Percentiles rank a stretch among this genome's conserved stretches.
Conservation (phyloP, 495 filamentous ascomycete species). For the Penicillium samsonianum region DNA sequence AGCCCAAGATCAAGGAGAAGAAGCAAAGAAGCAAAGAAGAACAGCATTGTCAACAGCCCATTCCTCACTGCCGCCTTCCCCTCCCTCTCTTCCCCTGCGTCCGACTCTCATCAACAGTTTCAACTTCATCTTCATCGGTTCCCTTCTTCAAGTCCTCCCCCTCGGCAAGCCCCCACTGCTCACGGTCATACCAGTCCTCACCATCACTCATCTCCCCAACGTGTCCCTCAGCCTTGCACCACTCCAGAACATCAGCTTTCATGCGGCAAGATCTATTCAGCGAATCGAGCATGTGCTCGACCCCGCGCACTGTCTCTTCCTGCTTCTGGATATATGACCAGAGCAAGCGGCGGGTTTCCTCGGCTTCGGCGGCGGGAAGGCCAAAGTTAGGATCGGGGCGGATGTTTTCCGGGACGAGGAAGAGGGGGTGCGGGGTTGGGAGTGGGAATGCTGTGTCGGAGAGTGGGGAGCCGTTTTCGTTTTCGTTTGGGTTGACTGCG, state of each 20-base stretch:
- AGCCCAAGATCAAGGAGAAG: background rate
- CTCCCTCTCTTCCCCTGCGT: constrained; percentile 67
- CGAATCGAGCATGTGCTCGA: constrained; percentile 70
- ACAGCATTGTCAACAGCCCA: background rate
- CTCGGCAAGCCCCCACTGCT: constrained; percentile 77
- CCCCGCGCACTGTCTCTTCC: constrained; percentile 86
- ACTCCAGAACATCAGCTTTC: constrained; percentile 76
- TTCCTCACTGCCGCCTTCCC: constrained; percentile 37
- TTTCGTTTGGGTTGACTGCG: constrained; percentile 42
- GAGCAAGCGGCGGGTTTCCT: constrained; percentile 81
- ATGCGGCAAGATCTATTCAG: constrained; percentile 76
- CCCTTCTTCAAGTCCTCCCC: constrained; percentile 84
- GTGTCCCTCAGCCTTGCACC: constrained; percentile 89
- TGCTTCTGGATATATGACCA: constrained; percentile 91
- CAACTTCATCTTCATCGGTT: constrained; percentile 86
- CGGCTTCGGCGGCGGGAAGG: constrained; percentile 78
- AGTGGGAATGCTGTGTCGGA: constrained; percentile 51
- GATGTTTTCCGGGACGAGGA: constrained; percentile 67
- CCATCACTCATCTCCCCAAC: constrained; percentile 84
- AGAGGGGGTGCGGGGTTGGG: constrained; percentile 76
- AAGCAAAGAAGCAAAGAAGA: background rate
- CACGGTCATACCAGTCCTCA: constrained; percentile 94
- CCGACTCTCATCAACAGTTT: constrained; percentile 69
- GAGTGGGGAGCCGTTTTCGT: constrained; percentile 40
- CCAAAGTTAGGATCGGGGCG: constrained; percentile 78